Evolutionary conservation across 208 protist species (phyloP), one percentile per base, ranked within the genome.

Genomic region (Trypanosoma cruzi): DNA sequence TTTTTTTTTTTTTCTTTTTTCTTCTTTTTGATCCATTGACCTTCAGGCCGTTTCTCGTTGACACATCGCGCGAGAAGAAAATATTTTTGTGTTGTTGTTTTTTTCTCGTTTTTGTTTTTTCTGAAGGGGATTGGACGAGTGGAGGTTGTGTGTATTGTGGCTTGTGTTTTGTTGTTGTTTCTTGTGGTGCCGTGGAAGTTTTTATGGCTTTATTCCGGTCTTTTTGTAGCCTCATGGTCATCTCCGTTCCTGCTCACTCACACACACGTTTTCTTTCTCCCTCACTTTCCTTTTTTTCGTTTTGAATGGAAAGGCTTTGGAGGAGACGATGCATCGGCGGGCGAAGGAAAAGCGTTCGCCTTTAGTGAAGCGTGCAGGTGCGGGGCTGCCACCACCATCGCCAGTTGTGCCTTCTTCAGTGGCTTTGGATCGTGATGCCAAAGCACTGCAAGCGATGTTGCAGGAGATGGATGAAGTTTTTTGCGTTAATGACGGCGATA

Each of bases 391-490:
- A 46, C 55, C 56, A 24, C 24, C 53, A 13, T 16, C 61, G 5
- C 34, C 65, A 44, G 18, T 54, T 20, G 8, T 40, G 32, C 32
- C 24, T 0, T 11, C 36, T 4, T 42, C 36, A 13, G 22, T 16
- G 5, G 48, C 59, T 46, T 6, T 65, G 11, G 56, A 76, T 29
- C 56, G 42, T 54, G 71, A 77, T 26, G 58, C 58, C 48, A 69
- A 68, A 36, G 49, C 42, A n/a, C 57, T 77, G 20, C 64, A 65
- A n/a, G 34, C 49, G 29, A 52, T 67, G n/a, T 34, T 77, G 22
- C 71, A 60, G 22, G 56, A 63, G 22, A 72, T 79, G n/a, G 73
- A 79, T 52, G 64, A 77, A 22, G 24, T 44, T 18, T 77, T 77
- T 62, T 24, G 62, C 34, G 28, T 18, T 44, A 64, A 52, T 59